These are phyloP conservation scores for Plasmodium vivax DNA, from an alignment of 169 alveolate species.

Conservation along the genomic window DNA sequence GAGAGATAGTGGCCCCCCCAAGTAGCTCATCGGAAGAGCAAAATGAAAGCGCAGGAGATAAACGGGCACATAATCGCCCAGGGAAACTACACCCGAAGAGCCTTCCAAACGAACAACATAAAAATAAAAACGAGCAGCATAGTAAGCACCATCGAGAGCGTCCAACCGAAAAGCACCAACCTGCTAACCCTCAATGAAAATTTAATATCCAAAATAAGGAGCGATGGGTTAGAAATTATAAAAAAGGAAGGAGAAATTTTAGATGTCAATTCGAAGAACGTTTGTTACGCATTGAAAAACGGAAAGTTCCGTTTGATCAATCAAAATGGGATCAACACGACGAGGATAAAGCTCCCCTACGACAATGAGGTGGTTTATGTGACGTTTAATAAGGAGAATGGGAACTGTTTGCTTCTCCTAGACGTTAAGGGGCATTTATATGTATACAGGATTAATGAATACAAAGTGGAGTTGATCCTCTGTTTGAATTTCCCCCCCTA, in stretches of 20 bases:
- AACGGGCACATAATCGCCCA: slow-evolving; percentile 12
- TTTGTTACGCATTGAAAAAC: slow-evolving; percentile 52
- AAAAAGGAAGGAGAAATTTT: slow-evolving; percentile 70
- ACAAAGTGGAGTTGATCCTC: slow-evolving; percentile 19
- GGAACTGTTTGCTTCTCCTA: slow-evolving; percentile 30
- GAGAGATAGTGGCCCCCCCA: neutral
- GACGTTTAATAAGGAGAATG: slow-evolving; percentile 51
- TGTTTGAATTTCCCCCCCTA: slow-evolving; percentile 57
- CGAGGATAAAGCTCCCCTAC: slow-evolving; percentile 58
- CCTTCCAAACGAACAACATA: slow-evolving; percentile 26
- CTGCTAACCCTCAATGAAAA: slow-evolving; percentile 40
- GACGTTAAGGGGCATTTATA: slow-evolving; percentile 71
- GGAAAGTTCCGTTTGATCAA: slow-evolving; percentile 73
- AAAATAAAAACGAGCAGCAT: slow-evolving; percentile 15
- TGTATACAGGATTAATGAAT: slow-evolving; percentile 65
- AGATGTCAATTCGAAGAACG: slow-evolving; percentile 68
- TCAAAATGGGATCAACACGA: slow-evolving; percentile 67
- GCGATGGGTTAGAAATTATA: slow-evolving; percentile 50
- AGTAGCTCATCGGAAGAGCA: neutral
- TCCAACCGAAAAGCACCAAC: neutral
- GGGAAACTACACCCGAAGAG: slow-evolving; percentile 40
- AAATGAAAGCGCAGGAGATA: slow-evolving; percentile 42
- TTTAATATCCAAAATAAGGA: slow-evolving; percentile 57
- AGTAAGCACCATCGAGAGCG: neutral
- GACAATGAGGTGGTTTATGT: slow-evolving; percentile 69